phyloP scores from a whole-genome alignment of 306 rosid genomes.

The Acacia crassicarpa region DNA sequence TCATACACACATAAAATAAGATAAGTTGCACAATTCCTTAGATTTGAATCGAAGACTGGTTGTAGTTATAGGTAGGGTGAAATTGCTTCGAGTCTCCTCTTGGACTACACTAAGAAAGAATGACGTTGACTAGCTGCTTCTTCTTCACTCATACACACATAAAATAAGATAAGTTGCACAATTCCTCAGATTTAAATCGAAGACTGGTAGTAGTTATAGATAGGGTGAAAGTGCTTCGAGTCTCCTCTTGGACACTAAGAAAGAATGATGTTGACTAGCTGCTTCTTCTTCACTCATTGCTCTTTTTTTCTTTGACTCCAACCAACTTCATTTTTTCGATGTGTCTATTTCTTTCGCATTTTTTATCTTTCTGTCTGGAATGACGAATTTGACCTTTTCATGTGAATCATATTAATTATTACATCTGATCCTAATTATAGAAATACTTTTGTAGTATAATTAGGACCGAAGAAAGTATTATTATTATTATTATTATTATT shows the following conservation, averaged over 20 bases:
- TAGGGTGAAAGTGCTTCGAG: not conserved
- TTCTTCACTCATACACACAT: not conserved
- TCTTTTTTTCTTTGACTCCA: not conserved
- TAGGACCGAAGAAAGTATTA: too few species aligned
- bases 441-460: too few species aligned
- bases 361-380: not conserved
- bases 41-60: not conserved
- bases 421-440: too few species aligned
- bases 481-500: not conserved
- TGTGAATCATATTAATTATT: not conserved
- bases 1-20: too few species aligned
- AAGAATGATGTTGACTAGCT: not conserved
- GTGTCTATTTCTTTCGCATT: not conserved
- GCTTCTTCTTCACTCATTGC: not conserved
- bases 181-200: not conserved
- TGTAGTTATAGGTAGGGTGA: not conserved
- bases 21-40: not conserved
- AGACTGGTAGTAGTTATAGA: not conserved
- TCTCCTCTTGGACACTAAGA: not conserved
- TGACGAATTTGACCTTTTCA: slow-evolving; percentile 5
- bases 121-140: too few species aligned
- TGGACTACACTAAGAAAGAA: not conserved
- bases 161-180: not conserved
- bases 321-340: not conserved
- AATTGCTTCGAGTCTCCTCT: not conserved